phyloP scores from a whole-genome alignment of 306 rosid genomes.

The Fragaria vesca region DNA sequence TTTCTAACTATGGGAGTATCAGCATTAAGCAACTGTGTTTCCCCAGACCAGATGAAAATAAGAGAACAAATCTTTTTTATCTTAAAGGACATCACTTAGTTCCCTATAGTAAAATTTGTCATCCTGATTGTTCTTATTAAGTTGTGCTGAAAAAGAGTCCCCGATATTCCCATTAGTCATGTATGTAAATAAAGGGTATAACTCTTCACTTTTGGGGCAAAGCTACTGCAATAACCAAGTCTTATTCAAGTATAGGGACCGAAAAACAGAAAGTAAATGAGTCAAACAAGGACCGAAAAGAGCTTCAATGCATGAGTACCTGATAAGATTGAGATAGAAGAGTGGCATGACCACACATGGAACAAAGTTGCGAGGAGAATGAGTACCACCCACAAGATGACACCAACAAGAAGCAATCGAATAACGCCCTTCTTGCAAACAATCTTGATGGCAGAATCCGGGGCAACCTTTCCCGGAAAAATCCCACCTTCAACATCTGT shows the following conservation, averaged over 20 bases:
- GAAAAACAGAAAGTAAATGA: neutral
- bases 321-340: slow-evolving; percentile 72
- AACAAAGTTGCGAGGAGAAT: slow-evolving; percentile 80
- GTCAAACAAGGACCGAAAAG: slow-evolving; percentile 17
- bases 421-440: slow-evolving; percentile 91
- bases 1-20: neutral
- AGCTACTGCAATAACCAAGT: neutral
- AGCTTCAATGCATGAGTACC: slow-evolving; percentile 45
- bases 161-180: neutral
- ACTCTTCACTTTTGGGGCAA: neutral
- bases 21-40: neutral
- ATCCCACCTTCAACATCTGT: slow-evolving; percentile 68
- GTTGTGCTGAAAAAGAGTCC: neutral
- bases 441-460: slow-evolving; percentile 72
- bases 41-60: neutral
- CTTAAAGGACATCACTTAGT: neutral
- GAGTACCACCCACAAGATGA: slow-evolving; percentile 89
- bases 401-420: slow-evolving; percentile 78
- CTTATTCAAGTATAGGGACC: neutral
- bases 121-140: neutral
- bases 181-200: neutral
- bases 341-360: slow-evolving; percentile 92
- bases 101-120: neutral
- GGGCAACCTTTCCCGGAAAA: slow-evolving; percentile 51
- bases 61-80: neutral